phyloP scores from a whole-genome alignment of 2,329 filamentous ascomycete species.

The Arthrobotrys iridis region DNA sequence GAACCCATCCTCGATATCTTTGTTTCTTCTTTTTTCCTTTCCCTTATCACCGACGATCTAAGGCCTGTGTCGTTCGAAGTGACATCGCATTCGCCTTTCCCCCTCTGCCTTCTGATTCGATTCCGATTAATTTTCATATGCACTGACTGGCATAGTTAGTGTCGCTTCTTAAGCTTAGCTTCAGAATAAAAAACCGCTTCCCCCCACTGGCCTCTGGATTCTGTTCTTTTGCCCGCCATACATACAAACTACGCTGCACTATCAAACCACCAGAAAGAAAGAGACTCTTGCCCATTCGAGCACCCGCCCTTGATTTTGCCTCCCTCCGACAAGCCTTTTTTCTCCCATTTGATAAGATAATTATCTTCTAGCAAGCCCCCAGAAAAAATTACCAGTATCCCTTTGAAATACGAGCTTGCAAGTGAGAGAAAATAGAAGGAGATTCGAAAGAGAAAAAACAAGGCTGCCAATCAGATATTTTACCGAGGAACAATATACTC shows the following conservation, averaged over 20 bases:
- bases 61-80: neutral
- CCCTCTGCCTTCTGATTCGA: conserved; percentile 6
- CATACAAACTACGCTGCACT: conserved; percentile 5
- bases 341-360: conserved; percentile 6
- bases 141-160: conserved; percentile 22
- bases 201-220: conserved; percentile 33
- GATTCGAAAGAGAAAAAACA: neutral
- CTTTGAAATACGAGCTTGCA: neutral
- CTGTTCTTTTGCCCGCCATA: conserved; percentile 30
- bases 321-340: neutral
- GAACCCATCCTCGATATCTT: neutral
- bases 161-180: conserved; percentile 20
- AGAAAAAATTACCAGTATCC: neutral
- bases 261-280: neutral
- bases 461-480: conserved; percentile 54
- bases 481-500: conserved; percentile 53
- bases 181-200: conserved; percentile 1
- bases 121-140: conserved; percentile 15
- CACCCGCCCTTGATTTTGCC: conserved; percentile 1
- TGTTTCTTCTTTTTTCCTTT: neutral
- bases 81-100: neutral
- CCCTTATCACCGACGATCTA: conserved; percentile 15
- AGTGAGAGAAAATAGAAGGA: conserved; percentile 9
- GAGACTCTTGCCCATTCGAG: conserved; percentile 29
- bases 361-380: neutral